Conservation (phyloP, 2,329 filamentous ascomycete species). For the Aspergillus arachidicola region DNA sequence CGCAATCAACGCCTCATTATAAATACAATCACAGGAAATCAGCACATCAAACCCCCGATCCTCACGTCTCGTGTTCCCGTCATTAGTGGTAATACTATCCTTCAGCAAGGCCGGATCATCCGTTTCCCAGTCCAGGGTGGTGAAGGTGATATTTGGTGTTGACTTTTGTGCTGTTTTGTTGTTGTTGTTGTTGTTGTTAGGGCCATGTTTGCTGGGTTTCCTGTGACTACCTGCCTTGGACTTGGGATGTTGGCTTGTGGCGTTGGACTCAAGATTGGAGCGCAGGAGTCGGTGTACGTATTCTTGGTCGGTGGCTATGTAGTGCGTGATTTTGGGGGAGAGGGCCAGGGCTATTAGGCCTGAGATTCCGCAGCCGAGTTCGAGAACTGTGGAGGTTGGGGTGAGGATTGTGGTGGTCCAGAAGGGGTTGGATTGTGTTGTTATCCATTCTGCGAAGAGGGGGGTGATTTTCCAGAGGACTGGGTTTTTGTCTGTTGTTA, state of each 20-base stretch:
- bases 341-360: slow-evolving; percentile 75
- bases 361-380: slow-evolving; percentile 87
- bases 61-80: slow-evolving; percentile 26
- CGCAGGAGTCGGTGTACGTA: slow-evolving; percentile 80
- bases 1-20: slow-evolving; percentile 82
- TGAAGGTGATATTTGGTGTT: slow-evolving; percentile 55
- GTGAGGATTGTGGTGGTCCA: slow-evolving; percentile 59
- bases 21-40: slow-evolving; percentile 90
- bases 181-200: background rate
- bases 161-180: background rate
- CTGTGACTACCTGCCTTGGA: slow-evolving; percentile 14
- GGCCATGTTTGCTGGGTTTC: slow-evolving; percentile 6
- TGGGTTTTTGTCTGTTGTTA: slow-evolving; percentile 30
- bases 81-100: slow-evolving; percentile 32
- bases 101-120: slow-evolving; percentile 44
- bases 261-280: slow-evolving; percentile 66
- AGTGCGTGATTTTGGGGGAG: slow-evolving; percentile 61
- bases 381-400: slow-evolving; percentile 64
- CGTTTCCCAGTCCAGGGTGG: slow-evolving; percentile 79
- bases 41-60: slow-evolving; percentile 67
- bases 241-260: background rate
- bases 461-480: slow-evolving; percentile 93
- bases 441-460: slow-evolving; percentile 78
- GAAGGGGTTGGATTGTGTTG: slow-evolving; percentile 59
- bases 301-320: slow-evolving; percentile 82